A percentile compares a stretch with the other conserved stretches of the same genome.
Evolutionary conservation across 2,329 filamentous ascomycete genomes (phyloP).

Genomic region (Fusarium caatingaense): DNA sequence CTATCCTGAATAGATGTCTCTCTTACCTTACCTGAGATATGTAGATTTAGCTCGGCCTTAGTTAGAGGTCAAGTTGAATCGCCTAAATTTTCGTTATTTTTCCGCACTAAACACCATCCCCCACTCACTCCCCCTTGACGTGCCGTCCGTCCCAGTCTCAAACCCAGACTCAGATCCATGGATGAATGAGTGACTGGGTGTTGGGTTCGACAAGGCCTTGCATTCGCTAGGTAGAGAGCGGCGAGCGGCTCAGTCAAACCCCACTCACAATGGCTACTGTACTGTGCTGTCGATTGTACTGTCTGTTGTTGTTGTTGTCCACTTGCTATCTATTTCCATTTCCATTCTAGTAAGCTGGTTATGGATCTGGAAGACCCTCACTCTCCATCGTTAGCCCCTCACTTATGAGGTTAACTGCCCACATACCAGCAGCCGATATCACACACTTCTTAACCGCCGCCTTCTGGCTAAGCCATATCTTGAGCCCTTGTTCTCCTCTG

Average conservation of each 20-base stretch:
- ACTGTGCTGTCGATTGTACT: background rate
- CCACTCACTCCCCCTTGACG: conserved; percentile 19
- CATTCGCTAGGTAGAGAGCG: conserved; percentile 31
- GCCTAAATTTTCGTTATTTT: conserved; percentile 29
- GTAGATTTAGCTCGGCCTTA: background rate
- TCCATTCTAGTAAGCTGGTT: conserved; percentile 5
- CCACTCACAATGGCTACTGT: conserved; percentile 30
- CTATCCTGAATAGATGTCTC: conserved; percentile 1
- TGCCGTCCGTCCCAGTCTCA: conserved; percentile 7
- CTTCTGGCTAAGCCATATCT: conserved; percentile 32
- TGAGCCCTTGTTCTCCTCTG: conserved; percentile 9
- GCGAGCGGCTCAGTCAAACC: conserved; percentile 30
- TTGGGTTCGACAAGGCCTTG: conserved; percentile 32
- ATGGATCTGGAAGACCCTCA: conserved; percentile 32
- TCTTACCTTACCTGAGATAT: background rate
- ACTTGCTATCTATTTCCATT: background rate
- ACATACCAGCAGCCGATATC: conserved; percentile 41
- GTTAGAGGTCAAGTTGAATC: background rate
- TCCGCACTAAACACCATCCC: conserved; percentile 40
- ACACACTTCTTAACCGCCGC: conserved; percentile 40
- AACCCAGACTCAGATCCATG: conserved; percentile 2
- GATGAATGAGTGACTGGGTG: conserved; percentile 4
- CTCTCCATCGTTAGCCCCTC: conserved; percentile 42
- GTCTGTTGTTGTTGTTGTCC: background rate
- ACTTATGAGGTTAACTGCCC: conserved; percentile 44